Base-by-base conservation (phyloP, 2,329 filamentous ascomycete genomes). In the Aciculosporium take region DNA sequence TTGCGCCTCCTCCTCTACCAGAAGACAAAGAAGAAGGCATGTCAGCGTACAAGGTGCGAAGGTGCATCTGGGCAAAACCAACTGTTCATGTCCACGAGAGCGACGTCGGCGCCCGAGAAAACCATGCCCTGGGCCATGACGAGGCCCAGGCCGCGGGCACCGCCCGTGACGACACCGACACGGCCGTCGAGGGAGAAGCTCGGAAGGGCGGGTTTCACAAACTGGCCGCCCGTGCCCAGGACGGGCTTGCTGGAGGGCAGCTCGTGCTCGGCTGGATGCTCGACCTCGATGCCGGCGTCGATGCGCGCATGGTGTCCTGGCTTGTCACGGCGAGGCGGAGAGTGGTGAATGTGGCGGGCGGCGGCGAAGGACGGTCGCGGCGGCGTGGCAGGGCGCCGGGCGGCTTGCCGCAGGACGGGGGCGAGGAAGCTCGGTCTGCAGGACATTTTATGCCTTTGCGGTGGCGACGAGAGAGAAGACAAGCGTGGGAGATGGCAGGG, bases 31-130 rank as follows among this genome's bases (percentile, higher is more conserved):
- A 10, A 17, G 28, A 30, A 7, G n/a, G 9, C n/a, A 15, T 10
- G 23, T 43, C n/a, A 43, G 25, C 27, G 30, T 12, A 20, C 9
- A 4, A 13, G 10, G 27, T 28, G 5, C 10, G 13, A 24, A 25
- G n/a, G n/a, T 2, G 29, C 4, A 12, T 5, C 9, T 7, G 15
- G 12, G 7, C 4, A 15, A 3, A 15, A 30, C 46, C 6, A 29
- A 89, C 84, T 82, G 65, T 96, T 94, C 66, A 95, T 69, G 60
- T 96, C 89, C 31, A 95, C 86, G 61, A 96, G 84, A 32, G 89
- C 89, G 47, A 95, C 71, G 59, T 94, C 81, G 8, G 85, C 84
- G 40, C 89, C 89, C 41, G 84, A 91, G 40, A 85, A 80, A 40
- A 94, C 83, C 62, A 94, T 76, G 36, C 84, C 87, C 66, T 94